phyloP scores from a whole-genome alignment of 2,329 filamentous ascomycete genomes.

The Arthrinium puccinioides region DNA sequence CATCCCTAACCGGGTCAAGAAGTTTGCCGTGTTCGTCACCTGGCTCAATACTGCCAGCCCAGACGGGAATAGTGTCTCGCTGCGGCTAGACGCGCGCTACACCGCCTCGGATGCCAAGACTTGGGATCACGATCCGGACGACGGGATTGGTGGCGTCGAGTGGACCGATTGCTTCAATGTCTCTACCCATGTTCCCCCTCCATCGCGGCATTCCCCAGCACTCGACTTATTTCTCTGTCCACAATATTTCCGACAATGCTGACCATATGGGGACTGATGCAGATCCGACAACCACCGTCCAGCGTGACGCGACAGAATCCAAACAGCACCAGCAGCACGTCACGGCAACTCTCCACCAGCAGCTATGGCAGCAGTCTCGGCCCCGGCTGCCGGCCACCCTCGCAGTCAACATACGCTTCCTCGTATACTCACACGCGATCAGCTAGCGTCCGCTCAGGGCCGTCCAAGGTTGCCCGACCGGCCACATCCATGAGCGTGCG shows the following conservation, averaged over 20 bases:
- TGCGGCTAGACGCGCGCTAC: conserved; percentile 4
- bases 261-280: background rate
- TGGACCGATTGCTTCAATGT: conserved; percentile 3
- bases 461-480: conserved; percentile 18
- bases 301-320: background rate
- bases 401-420: conserved; percentile 16
- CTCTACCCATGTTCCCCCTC: background rate
- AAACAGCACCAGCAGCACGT: conserved; percentile 3
- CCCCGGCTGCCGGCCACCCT: conserved; percentile 25
- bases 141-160: background rate
- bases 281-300: background rate
- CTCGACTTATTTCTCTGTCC: too few relatives aligned
- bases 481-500: conserved; percentile 23
- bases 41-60: conserved; percentile 4
- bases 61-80: conserved; percentile 1
- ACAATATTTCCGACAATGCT: background rate
- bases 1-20: background rate
- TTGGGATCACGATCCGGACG: background rate
- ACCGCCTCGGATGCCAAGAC: background rate
- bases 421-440: conserved; percentile 16
- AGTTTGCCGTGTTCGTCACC: conserved; percentile 2
- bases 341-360: conserved; percentile 20
- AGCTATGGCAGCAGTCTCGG: conserved; percentile 28
- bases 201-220: too few relatives aligned
- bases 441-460: conserved; percentile 8